Base-by-base conservation (phyloP, 2,329 filamentous ascomycete species). In the Clonostachys chloroleuca region DNA sequence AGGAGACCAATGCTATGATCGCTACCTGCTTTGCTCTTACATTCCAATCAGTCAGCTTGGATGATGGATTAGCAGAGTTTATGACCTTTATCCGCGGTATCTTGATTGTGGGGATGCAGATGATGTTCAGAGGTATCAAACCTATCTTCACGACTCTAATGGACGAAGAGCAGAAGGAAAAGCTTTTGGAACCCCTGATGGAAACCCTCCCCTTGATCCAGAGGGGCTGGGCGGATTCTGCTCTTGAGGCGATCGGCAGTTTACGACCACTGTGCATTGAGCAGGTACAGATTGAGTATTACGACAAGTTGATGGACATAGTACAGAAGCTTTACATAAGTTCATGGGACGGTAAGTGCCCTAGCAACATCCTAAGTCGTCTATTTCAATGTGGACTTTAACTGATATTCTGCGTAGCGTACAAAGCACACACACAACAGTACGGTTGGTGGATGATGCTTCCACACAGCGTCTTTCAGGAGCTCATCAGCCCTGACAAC, bases 81-180 rank as follows among this genome's bases (percentile, higher is more conserved):
- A 77, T 83, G 73, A 80, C 75, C 0, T 81, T 83, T 53, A 75
- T 79, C 50, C 70, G 80, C 30, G 79, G 80, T 14, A 75, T 83
- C 52, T 60, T 78, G 50, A 69, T 82, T 42, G 69, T 83, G 5
- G 72, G 69, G 12, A 68, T 74, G 50, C 78, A 81, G 54, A 77
- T 83, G 71, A 69, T 69, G 59, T 64, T 66, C 49, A 69, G 72
- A 45, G 69, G 72, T 18, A 69, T 74, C 40, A 68, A 68, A 17
- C 70, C 78, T 47, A 63, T 81, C 44, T 81, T 80, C 51, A 66
- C 65, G 42, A 72, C 75, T 49, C 55, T 78, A 13, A 51, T 71
- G 14, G 67, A 67, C 12, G 63, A 69, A 12, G 63, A 72, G 3
- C 63, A 73, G 48, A 59, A 70, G 20, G 59, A 62, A 5, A 30